Conservation (phyloP, 2,329 filamentous ascomycete species). For the Alternaria atra region DNA sequence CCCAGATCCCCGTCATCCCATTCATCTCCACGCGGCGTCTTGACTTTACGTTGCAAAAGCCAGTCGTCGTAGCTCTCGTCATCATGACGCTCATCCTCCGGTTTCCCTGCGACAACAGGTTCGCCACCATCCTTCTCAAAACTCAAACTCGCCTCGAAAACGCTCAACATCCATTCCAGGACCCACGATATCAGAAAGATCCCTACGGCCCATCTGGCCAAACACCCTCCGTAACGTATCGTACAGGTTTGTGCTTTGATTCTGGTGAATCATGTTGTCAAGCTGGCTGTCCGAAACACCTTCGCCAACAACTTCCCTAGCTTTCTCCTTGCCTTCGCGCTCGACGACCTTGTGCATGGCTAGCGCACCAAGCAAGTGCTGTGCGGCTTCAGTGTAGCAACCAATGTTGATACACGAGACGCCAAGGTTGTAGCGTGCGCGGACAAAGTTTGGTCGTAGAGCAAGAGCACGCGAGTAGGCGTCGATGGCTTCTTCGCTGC, state of each 20-base stretch:
- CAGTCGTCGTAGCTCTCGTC: constrained; percentile 23
- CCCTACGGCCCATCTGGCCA: constrained; percentile 89
- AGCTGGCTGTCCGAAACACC: constrained; percentile 74
- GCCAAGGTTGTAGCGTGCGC: constrained; percentile 94
- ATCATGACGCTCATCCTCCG: background rate
- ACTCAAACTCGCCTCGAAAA: constrained; percentile 92
- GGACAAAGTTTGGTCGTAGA: constrained; percentile 94
- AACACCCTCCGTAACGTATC: constrained; percentile 96
- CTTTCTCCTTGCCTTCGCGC: constrained; percentile 81
- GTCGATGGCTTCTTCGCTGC: constrained; percentile 93
- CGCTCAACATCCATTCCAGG: constrained; percentile 89
- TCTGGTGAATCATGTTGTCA: constrained; percentile 90
- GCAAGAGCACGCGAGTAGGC: constrained; percentile 93
- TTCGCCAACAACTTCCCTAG: constrained; percentile 76
- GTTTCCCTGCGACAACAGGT: background rate
- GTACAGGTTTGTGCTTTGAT: constrained; percentile 95
- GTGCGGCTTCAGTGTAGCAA: constrained; percentile 90
- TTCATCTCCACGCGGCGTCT: constrained; percentile 3
- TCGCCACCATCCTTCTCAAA: constrained; percentile 56
- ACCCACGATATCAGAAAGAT: constrained; percentile 87
- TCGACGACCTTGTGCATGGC: constrained; percentile 97
- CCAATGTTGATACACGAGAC: constrained; percentile 98
- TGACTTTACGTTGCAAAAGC: constrained; percentile 28
- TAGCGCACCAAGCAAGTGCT: constrained; percentile 88
- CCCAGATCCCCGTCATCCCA: constrained; percentile 33